phyloP scores from a whole-genome alignment of 305 asterid species.

The Petunia hybrid region DNA sequence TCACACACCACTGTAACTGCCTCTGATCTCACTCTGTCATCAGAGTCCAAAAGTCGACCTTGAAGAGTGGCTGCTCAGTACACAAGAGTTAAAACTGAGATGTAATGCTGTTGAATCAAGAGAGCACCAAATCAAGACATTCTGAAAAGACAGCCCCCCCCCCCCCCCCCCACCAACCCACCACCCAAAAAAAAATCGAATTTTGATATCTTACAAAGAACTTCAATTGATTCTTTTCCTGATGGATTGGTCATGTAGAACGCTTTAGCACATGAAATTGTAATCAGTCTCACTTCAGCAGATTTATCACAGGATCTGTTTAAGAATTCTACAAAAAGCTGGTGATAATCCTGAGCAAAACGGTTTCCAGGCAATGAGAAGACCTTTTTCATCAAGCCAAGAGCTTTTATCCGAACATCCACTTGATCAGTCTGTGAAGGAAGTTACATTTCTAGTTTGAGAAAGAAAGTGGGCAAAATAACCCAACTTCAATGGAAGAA shows the following conservation, averaged over 20 bases:
- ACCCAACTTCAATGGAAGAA: conserved; percentile 17
- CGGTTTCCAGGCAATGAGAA: conserved; percentile 67
- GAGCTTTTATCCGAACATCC: conserved; percentile 92
- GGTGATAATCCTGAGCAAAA: conserved; percentile 63
- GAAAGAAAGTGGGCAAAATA: conserved; percentile 40
- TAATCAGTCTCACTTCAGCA: conserved; percentile 79
- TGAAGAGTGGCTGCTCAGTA: conserved; percentile 58
- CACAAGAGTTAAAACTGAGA: conserved; percentile 38
- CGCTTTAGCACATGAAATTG: conserved; percentile 81
- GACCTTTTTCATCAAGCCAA: conserved; percentile 66
- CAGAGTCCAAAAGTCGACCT: conserved; percentile 51
- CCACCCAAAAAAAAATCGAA: neutral
- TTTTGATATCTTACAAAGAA: conserved; percentile 65
- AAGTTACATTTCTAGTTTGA: conserved; percentile 38
- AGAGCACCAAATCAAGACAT: conserved; percentile 20
- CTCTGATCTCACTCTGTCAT: conserved; percentile 49
- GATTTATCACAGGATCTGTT: conserved; percentile 88
- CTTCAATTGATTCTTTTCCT: conserved; percentile 63
- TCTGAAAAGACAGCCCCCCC: neutral
- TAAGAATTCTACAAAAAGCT: conserved; percentile 65
- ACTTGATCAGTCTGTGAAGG: conserved; percentile 92
- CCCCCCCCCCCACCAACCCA: no score
- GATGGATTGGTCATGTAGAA: conserved; percentile 61
- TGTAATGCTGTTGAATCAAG: neutral
- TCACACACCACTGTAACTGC: conserved; percentile 67